Evolutionary conservation across 1,139 yeast genomes (phyloP), one percentile per base, ranked within the genome.

Genomic region (Scheffersomyces cryptocercus): DNA sequence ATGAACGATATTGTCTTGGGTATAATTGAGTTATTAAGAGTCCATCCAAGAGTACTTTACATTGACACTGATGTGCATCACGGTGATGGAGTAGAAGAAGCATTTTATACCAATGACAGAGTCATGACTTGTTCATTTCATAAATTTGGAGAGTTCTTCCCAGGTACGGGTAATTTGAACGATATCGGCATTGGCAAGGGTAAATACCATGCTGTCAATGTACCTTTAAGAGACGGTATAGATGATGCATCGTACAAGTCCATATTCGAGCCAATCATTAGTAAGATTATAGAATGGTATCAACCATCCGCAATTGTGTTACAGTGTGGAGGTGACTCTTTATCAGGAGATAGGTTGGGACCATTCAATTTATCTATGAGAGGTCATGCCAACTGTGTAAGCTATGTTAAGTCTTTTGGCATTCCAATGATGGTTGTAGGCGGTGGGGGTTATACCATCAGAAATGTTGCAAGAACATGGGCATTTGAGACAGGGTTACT

Each of bases 81-180:
- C 59, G 99, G 99, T 45, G 99, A 93, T 66, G 99, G 98, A 48
- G 99, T 93, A 28, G 97, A 93, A 66, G 98, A 93, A 64, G 98
- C 98, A 0, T 93, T 93, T 59, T 93, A 91, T 65, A 84, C 97
- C 11, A 90, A 96, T 9, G 98, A 93, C 64, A 73, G 98, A 51
- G 99, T 93, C 40, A 90, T 93, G 97, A 91, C 98, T 0, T 89
- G 95, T 59, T 88, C 97, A 5, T 93, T 93, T 75, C 99, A 93
- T 70, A 91, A 93, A 63, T 93, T 89, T 62, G 97, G 97, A 32
- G 97, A 90, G 65, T 90, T 88, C 63, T 90, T 90, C 79, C 97
- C 97, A 1, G 97, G 97, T 39, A 90, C 97, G 2, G 97, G 97
- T 41, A 91, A 88, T 62, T 76, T 88, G 51, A 81, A 93, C 56